Conservation (phyloP, 2,329 filamentous ascomycete genomes). For the Aaosphaeria arxii region DNA sequence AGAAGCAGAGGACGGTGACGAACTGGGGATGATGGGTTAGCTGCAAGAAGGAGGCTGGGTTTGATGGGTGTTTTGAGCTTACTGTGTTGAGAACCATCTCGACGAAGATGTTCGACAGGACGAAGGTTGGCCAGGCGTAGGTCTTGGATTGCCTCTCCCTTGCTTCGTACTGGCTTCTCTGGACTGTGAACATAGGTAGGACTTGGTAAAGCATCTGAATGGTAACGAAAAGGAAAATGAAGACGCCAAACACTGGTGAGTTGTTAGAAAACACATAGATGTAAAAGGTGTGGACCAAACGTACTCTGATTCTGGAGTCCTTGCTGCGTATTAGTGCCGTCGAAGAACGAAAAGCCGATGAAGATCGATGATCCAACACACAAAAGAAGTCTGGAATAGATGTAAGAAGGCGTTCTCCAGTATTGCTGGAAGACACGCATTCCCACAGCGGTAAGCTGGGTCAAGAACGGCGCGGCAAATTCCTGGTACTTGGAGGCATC, state of each 20-base stretch:
- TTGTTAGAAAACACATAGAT: too few species aligned
- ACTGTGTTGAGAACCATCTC: conserved; percentile 40
- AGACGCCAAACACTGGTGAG: conserved; percentile 2
- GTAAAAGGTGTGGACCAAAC: too few species aligned
- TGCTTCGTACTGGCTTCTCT: conserved; percentile 4
- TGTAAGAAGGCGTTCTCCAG: conserved; percentile 17
- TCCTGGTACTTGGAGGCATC: conserved; percentile 1
- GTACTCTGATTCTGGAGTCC: conserved; percentile 3
- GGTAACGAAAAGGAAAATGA: conserved; percentile 14
- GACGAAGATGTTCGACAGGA: conserved; percentile 25
- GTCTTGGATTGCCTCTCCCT: conserved; percentile 3
- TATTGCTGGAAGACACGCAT: conserved; percentile 11
- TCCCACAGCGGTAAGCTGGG: conserved; percentile 8
- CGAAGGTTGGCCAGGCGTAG: conserved; percentile 4
- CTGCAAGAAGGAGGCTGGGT: conserved; percentile 26
- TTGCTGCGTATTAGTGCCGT: not conserved
- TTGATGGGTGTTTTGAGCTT: conserved; percentile 48
- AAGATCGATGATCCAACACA: conserved; percentile 4
- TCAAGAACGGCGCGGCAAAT: conserved; percentile 12
- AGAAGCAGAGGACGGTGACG: conserved; percentile 47
- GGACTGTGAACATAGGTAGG: conserved; percentile 5
- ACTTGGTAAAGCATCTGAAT: conserved; percentile 12
- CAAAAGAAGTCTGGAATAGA: conserved; percentile 11
- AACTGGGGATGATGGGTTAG: conserved; percentile 37
- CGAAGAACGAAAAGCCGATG: conserved; percentile 7